phyloP scores from a whole-genome alignment of 768 basidiomycete species.

The Psilocybe tampanensis region DNA sequence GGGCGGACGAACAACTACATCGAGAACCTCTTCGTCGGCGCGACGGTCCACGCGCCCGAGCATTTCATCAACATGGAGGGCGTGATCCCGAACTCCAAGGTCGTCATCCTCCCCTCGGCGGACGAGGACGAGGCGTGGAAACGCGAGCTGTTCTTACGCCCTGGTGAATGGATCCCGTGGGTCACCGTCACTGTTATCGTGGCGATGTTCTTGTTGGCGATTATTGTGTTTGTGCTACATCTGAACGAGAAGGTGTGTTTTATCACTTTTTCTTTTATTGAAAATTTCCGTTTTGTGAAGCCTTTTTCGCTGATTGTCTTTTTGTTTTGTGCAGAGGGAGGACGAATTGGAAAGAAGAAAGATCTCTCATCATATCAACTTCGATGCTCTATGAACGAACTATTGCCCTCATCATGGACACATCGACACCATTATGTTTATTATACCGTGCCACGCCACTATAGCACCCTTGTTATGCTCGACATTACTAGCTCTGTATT shows the following conservation, averaged over 20 bases:
- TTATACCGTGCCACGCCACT: neutral
- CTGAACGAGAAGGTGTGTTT: conserved; percentile 57
- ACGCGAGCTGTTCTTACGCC: conserved; percentile 74
- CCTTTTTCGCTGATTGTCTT: conserved; percentile 2
- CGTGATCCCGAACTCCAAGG: conserved; percentile 95
- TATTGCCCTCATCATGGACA: no score
- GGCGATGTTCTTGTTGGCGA: conserved; percentile 70
- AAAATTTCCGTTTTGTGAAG: conserved; percentile 8
- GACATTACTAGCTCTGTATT: neutral
- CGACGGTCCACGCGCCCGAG: conserved; percentile 68
- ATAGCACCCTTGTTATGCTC: neutral
- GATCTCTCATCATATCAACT: conserved; percentile 95
- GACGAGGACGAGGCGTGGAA: conserved; percentile 71
- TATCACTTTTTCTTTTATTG: neutral
- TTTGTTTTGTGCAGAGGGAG: conserved; percentile 64
- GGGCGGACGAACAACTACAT: conserved; percentile 99
- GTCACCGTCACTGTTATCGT: conserved; percentile 87
- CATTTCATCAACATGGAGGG: conserved; percentile 95
- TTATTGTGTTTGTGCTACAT: conserved; percentile 86
- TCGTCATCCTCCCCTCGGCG: conserved; percentile 86
- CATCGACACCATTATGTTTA: neutral
- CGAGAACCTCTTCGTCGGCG: conserved; percentile 96
- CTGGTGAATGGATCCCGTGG: conserved; percentile 98
- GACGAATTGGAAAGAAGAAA: conserved; percentile 90
- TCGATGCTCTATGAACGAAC: conserved; percentile 77